Percentiles rank a stretch among this genome's conserved stretches.
phyloP scores from a whole-genome alignment of 495 filamentous ascomycete genomes.

The Umbilicaria muhlenbergii region DNA sequence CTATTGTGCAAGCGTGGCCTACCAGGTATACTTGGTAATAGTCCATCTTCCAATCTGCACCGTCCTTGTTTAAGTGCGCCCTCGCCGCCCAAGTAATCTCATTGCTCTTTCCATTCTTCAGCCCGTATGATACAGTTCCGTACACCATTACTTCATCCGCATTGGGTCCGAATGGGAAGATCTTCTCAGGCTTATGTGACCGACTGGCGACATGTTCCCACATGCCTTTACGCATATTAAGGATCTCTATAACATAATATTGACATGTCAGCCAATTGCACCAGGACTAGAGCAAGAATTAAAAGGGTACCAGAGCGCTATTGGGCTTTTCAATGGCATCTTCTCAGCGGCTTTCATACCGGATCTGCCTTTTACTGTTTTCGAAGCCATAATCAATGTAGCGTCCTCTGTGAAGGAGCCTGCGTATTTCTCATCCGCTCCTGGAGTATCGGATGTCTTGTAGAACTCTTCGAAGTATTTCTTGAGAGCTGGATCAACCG shows the following conservation, averaged over 20 bases:
- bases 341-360: slow-evolving; percentile 20
- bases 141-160: slow-evolving; percentile 43
- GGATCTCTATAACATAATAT: slow-evolving; percentile 28
- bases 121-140: slow-evolving; percentile 38
- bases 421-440: slow-evolving; percentile 38
- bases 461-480: slow-evolving; percentile 33
- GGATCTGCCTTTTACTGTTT: slow-evolving; percentile 29
- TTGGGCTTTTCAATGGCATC: too few species aligned
- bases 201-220: slow-evolving; percentile 40
- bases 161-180: slow-evolving; percentile 35
- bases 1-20: too few species aligned
- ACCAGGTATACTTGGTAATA: slow-evolving; percentile 57
- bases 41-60: slow-evolving; percentile 34
- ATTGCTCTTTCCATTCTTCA: slow-evolving; percentile 33
- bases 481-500: too few species aligned
- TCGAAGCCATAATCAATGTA: slow-evolving; percentile 40
- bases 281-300: too few species aligned
- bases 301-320: too few species aligned
- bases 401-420: slow-evolving; percentile 38
- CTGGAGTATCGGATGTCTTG: slow-evolving; percentile 37
- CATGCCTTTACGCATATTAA: slow-evolving; percentile 33
- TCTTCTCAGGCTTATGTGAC: slow-evolving; percentile 29
- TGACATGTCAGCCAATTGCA: too few species aligned
- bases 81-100: slow-evolving; percentile 38
- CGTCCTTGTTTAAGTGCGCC: slow-evolving; percentile 33